phyloP scores from a whole-genome alignment of 257 asterid genomes.

The Nicotiana attenuata region DNA sequence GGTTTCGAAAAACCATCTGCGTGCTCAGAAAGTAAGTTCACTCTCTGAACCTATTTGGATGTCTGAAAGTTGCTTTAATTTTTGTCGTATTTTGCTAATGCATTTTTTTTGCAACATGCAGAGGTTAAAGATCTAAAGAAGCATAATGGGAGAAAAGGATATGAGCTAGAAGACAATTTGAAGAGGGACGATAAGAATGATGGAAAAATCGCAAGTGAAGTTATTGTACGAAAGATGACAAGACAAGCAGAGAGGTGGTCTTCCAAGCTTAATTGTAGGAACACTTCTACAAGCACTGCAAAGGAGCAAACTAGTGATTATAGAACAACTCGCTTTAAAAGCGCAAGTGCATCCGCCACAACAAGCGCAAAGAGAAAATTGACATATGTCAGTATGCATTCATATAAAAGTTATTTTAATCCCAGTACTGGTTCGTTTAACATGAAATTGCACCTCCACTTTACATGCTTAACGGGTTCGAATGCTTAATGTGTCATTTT shows the following conservation, averaged over 20 bases:
- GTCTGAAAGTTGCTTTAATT: neutral
- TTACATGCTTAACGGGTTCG: neutral
- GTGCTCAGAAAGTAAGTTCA: slow-evolving; percentile 24
- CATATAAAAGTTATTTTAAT: neutral
- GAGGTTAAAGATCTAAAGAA: neutral
- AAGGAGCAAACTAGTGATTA: slow-evolving; percentile 19
- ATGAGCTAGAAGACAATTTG: neutral
- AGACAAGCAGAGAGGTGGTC: slow-evolving; percentile 13
- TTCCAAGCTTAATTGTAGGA: slow-evolving; percentile 12
- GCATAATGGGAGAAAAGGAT: neutral
- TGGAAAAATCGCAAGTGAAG: slow-evolving; percentile 15
- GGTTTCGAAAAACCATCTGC: slow-evolving; percentile 10
- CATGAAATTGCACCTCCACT: neutral
- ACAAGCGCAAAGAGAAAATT: slow-evolving; percentile 27
- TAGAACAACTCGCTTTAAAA: slow-evolving; percentile 13
- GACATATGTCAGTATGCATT: slow-evolving; percentile 36
- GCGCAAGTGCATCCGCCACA: slow-evolving; percentile 9
- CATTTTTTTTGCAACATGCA: neutral
- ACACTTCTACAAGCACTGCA: slow-evolving; percentile 8
- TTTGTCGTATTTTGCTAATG: neutral
- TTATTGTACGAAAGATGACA: slow-evolving; percentile 13
- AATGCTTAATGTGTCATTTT: neutral
- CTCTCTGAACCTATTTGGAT: neutral
- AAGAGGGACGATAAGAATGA: neutral
- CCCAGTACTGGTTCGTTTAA: neutral